Base-by-base conservation (phyloP, 176 grass and related monocot genomes). In the Luzula sylvatica region DNA sequence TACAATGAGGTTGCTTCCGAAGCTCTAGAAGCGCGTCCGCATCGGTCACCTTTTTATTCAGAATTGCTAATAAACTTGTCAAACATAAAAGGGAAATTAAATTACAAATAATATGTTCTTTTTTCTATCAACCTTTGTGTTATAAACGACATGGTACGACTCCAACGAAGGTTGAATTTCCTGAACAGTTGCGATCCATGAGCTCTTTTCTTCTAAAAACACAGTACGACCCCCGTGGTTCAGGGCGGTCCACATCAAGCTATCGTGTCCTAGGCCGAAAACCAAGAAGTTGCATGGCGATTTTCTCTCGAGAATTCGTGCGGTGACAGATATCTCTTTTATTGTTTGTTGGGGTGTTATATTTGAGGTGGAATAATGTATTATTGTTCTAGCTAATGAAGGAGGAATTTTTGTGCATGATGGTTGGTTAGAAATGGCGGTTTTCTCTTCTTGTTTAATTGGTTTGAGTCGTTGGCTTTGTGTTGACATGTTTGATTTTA, bases 161-260 rank as follows among this genome's bases (percentile, higher is more conserved):
- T 75, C 49, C 46, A 85, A 52, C 29, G 35, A 66, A 4, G 70
- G 75, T 0, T 72, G 74, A 55, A 48, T 62, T 26, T 42, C 52
- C 14, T 17, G 70, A 7, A 51, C 45, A 4, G 59, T 24, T 8
- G 54, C 53, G 1, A 85, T 61, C 48, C 42, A 42, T 11, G 38
- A 41, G 14, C 45, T 69, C 68, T 88, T 79, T 19, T 72, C 56
- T 25, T 88, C 79, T 17, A 88, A 71, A 69, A 88, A 88, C 3
- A 75, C 55, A 15, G 85, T 88, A 68, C 79, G 79, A 23, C 85
- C 85, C 38, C 75, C 79, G 19, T 88, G 75, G 85, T 88, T 88
- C 16, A 88, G 75, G 56, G 71, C 67, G 28, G 67, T 76, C 85
- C 79, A 83, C 61, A 88, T 81, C 38, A 61, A 49, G 79, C 55